Evolutionary conservation across 1,139 yeast genomes (phyloP).

Genomic region (Hansenula anomala): DNA sequence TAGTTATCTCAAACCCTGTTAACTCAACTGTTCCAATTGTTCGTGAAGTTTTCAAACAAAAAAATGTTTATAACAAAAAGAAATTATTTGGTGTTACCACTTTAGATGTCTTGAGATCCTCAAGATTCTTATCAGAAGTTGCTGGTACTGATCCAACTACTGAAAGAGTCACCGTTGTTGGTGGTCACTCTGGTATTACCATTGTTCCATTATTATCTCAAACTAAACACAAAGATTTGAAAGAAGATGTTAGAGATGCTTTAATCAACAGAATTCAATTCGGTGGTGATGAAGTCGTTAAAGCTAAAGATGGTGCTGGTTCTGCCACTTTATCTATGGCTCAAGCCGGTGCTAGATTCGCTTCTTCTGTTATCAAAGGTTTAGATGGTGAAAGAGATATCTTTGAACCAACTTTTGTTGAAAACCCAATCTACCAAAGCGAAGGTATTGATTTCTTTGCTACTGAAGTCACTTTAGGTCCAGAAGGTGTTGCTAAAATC

Average conservation of each 20-base stretch:
- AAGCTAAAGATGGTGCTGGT: constrained; percentile 98
- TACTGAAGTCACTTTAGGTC: constrained; percentile 84
- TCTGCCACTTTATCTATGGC: constrained; percentile 99
- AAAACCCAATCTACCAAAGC: constrained; percentile 75
- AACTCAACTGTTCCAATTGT: constrained; percentile 98
- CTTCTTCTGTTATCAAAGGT: constrained; percentile 81
- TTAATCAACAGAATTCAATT: constrained; percentile 92
- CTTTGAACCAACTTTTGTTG: constrained; percentile 76
- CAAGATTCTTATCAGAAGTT: constrained; percentile 72
- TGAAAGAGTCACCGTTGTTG: constrained; percentile 79
- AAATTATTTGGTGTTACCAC: constrained; percentile 97
- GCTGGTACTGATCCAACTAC: constrained; percentile 55
- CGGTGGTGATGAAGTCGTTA: constrained; percentile 98
- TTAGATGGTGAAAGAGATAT: constrained; percentile 64
- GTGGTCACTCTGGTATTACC: constrained; percentile 99
- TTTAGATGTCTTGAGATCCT: constrained; percentile 88
- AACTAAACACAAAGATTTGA: constrained; percentile 54
- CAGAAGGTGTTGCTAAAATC: constrained; percentile 80
- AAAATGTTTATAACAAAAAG: constrained; percentile 87
- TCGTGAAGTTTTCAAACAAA: constrained; percentile 84
- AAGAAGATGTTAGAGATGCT: constrained; percentile 51
- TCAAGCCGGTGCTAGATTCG: constrained; percentile 94
- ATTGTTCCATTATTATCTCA: constrained; percentile 91
- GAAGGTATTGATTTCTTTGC: constrained; percentile 92
- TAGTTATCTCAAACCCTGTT: constrained; percentile 94